Percentiles rank a stretch among this genome's conserved stretches.
phyloP scores from a whole-genome alignment of 1,139 yeast species.

The Spathaspora sp. region DNA sequence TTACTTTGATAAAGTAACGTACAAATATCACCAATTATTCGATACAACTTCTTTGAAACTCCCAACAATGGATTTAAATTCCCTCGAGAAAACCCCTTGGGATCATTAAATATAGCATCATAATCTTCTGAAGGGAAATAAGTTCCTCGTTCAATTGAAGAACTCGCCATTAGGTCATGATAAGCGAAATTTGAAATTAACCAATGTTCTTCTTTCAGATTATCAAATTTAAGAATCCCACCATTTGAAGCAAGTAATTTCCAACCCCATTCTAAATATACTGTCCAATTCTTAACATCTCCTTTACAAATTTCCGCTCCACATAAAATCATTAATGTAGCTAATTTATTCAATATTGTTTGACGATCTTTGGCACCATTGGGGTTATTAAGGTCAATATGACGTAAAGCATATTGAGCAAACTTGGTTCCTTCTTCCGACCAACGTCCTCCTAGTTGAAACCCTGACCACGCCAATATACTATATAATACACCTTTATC shows the following conservation, averaged over 20 bases:
- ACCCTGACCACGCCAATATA: slow-evolving; percentile 77
- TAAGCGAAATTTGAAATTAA: slow-evolving; percentile 78
- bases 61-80: slow-evolving; percentile 70
- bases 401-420: slow-evolving; percentile 46
- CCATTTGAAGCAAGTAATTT: slow-evolving; percentile 56
- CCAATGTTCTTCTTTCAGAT: slow-evolving; percentile 66
- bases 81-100: slow-evolving; percentile 32
- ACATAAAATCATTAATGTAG: slow-evolving; percentile 63
- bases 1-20: slow-evolving; percentile 57
- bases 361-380: slow-evolving; percentile 15
- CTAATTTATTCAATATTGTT: slow-evolving; percentile 46
- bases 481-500: slow-evolving; percentile 69
- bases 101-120: slow-evolving; percentile 49
- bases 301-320: slow-evolving; percentile 78
- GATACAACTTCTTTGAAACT: slow-evolving; percentile 64
- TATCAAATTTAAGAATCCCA: slow-evolving; percentile 54
- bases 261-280: slow-evolving; percentile 61
- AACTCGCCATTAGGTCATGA: slow-evolving; percentile 72
- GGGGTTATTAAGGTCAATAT: slow-evolving; percentile 21
- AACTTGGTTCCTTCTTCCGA: slow-evolving; percentile 45
- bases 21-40: slow-evolving; percentile 67
- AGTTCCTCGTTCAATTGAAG: slow-evolving; percentile 55
- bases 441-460: slow-evolving; percentile 54
- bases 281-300: slow-evolving; percentile 69
- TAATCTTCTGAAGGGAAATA: slow-evolving; percentile 59